Conservation (phyloP, 176 grass and related monocot species). For the Triticum timopheevii region DNA sequence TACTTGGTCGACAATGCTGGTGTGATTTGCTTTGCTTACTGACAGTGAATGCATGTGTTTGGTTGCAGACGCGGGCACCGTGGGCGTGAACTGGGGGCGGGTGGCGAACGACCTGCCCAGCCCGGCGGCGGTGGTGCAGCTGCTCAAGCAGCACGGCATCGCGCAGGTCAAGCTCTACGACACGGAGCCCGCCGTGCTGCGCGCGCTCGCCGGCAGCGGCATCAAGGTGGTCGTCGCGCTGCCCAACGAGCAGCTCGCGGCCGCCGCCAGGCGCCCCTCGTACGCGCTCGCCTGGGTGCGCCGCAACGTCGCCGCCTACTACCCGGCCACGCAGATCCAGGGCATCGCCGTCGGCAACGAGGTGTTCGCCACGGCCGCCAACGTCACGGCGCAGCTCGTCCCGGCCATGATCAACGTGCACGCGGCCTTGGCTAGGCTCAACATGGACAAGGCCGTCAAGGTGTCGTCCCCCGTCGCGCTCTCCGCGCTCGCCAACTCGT, state of each 20-base stretch:
- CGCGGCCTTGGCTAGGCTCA: slow-evolving; percentile 32
- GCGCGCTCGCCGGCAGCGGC: slow-evolving; percentile 55
- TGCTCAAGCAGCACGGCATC: slow-evolving; percentile 73
- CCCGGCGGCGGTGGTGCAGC: slow-evolving; percentile 62
- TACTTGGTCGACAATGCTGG: slow-evolving; percentile 20
- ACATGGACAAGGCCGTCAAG: slow-evolving; percentile 66
- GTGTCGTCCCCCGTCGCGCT: slow-evolving; percentile 90
- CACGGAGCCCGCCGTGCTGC: slow-evolving; percentile 59
- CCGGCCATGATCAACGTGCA: slow-evolving; percentile 70
- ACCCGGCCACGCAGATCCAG: slow-evolving; percentile 79
- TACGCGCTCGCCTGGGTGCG: slow-evolving; percentile 71
- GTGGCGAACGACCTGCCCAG: slow-evolving; percentile 82
- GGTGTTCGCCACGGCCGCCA: slow-evolving; percentile 71
- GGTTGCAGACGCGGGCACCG: slow-evolving; percentile 50
- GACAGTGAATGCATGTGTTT: background rate
- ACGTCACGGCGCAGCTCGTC: slow-evolving; percentile 50
- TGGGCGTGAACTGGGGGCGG: slow-evolving; percentile 91
- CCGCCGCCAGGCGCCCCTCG: slow-evolving; percentile 29
- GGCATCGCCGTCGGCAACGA: slow-evolving; percentile 82
- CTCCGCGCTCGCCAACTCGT: slow-evolving; percentile 61
- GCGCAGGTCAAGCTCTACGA: slow-evolving; percentile 90
- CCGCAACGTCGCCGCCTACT: slow-evolving; percentile 69
- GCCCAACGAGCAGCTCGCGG: slow-evolving; percentile 70
- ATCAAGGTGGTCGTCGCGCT: slow-evolving; percentile 79
- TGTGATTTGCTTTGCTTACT: background rate